These are phyloP conservation scores for Prosopis cineraria DNA, from an alignment of 306 rosid genomes.

Conservation along the genomic window DNA sequence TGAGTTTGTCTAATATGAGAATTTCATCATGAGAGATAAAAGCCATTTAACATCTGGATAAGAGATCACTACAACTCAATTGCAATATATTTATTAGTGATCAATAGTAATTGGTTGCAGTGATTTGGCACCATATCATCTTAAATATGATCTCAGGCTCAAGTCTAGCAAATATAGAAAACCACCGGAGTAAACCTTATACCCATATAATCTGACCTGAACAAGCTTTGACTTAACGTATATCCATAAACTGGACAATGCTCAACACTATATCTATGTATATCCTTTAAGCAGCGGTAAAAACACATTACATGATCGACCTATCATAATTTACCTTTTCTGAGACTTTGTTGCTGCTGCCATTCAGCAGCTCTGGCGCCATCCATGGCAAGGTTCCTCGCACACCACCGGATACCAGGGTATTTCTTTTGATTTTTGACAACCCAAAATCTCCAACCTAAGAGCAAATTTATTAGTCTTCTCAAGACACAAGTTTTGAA, in stretches of 20 bases:
- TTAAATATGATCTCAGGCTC: neutral
- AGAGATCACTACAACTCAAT: neutral
- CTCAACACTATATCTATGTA: neutral
- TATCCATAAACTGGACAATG: neutral
- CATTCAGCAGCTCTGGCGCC: constrained; percentile 73
- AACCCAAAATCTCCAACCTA: constrained; percentile 73
- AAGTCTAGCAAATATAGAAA: neutral
- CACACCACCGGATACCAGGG: constrained; percentile 70
- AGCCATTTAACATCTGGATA: neutral
- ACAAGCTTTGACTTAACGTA: too few species aligned
- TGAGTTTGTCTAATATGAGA: neutral
- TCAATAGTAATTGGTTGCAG: neutral
- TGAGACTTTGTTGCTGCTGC: constrained; percentile 66
- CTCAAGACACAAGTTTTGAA: neutral
- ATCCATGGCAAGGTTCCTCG: constrained; percentile 76
- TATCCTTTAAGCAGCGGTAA: neutral
- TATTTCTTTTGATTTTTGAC: constrained; percentile 65
- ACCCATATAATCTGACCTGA: neutral
- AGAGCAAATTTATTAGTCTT: neutral
- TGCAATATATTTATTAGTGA: neutral
- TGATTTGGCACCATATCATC: neutral
- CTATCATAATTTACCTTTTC: constrained; percentile 50
- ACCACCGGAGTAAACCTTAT: neutral
- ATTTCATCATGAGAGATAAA: neutral
- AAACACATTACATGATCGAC: neutral